These are phyloP conservation scores for Botrytis porri DNA, from an alignment of 2,329 filamentous ascomycete species.

Conservation along the genomic window DNA sequence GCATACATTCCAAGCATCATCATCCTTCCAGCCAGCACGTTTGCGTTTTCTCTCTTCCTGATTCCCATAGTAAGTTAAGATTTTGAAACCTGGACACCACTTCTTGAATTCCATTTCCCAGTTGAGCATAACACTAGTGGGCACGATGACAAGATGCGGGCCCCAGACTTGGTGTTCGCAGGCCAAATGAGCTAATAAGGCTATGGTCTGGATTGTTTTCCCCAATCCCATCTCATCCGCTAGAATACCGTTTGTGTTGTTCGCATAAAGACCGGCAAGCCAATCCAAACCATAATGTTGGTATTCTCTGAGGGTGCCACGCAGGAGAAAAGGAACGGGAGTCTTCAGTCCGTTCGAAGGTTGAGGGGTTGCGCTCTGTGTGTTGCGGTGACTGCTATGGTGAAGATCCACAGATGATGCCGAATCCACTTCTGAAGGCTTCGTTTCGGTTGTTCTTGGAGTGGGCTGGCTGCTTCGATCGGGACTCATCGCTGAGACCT, in stretches of 20 bases:
- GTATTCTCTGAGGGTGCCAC: conserved; percentile 89
- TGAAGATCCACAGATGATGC: conserved; percentile 38
- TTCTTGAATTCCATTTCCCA: conserved; percentile 99
- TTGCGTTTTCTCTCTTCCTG: conserved; percentile 90
- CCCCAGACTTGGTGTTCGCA: conserved; percentile 92
- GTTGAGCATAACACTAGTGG: conserved; percentile 97
- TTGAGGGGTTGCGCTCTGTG: conserved; percentile 42
- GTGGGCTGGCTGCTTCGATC: conserved; percentile 40
- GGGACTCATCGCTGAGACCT: conserved; percentile 33
- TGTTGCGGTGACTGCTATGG: conserved; percentile 35
- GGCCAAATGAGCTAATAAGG: conserved; percentile 86
- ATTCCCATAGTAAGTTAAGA: conserved; percentile 92
- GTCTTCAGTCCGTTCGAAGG: conserved; percentile 52
- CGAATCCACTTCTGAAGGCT: conserved; percentile 37
- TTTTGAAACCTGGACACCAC: conserved; percentile 97
- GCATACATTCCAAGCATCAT: conserved; percentile 93
- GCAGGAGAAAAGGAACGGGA: conserved; percentile 75
- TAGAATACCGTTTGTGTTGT: conserved; percentile 91
- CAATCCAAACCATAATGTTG: conserved; percentile 97
- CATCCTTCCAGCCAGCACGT: conserved; percentile 87
- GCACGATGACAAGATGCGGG: conserved; percentile 91
- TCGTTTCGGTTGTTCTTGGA: conserved; percentile 39
- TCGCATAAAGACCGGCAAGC: conserved; percentile 88
- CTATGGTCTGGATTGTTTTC: conserved; percentile 97
- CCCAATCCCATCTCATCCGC: conserved; percentile 98